Percentiles rank a stretch among this genome's conserved stretches.
These are phyloP conservation scores for Mycena sanguinolenta DNA, from an alignment of 768 basidiomycete species.

Conservation along the genomic window DNA sequence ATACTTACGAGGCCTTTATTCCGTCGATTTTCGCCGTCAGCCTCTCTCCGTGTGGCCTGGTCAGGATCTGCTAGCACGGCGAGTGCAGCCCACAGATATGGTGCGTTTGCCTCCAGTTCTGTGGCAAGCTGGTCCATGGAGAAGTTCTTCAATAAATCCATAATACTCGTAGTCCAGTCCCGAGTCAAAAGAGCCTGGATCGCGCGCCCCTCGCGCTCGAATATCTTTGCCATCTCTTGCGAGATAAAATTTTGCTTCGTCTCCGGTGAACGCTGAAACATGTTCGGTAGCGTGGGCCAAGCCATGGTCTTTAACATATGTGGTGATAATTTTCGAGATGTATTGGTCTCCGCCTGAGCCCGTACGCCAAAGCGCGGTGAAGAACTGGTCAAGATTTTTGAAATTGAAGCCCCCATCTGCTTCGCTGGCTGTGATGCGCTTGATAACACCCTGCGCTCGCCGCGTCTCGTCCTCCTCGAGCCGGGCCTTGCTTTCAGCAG, in stretches of 20 bases:
- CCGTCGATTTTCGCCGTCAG: neutral
- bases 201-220: constrained; percentile 10
- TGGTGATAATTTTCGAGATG: too few species aligned
- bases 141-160: constrained; percentile 13
- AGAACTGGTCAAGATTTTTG: too few species aligned
- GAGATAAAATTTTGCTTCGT: constrained; percentile 10
- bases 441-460: too few species aligned
- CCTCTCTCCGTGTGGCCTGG: constrained; percentile 1
- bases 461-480: too few species aligned
- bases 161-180: neutral
- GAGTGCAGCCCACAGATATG: constrained; percentile 1
- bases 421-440: too few species aligned
- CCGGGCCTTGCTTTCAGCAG: too few species aligned
- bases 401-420: too few species aligned
- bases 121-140: constrained; percentile 15
- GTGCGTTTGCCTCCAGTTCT: neutral
- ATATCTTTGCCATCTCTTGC: neutral
- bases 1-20: neutral
- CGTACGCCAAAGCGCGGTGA: too few species aligned
- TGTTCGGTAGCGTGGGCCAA: constrained; percentile 7
- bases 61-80: neutral
- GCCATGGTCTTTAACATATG: constrained; percentile 12
- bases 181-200: constrained; percentile 26
- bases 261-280: constrained; percentile 17
- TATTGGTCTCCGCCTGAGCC: too few species aligned